Conservation (phyloP, 2,329 filamentous ascomycete genomes). For the Colletotrichum filicis region DNA sequence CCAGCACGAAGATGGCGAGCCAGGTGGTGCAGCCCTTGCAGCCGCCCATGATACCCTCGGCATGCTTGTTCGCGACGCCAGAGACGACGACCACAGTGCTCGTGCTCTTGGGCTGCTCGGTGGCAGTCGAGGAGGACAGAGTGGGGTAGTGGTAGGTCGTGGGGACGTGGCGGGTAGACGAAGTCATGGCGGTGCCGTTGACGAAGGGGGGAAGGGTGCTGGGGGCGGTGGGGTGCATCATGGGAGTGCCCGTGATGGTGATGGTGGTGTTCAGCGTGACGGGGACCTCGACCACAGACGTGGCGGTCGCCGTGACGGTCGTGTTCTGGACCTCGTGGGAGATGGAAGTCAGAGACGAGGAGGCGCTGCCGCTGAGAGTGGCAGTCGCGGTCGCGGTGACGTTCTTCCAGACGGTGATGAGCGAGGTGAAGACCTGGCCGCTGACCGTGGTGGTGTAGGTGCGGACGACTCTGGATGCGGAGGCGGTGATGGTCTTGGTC, state of each 20-base stretch:
- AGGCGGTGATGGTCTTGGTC: constrained; percentile 43
- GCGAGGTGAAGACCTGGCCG: constrained; percentile 34
- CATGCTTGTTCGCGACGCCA: constrained; percentile 45
- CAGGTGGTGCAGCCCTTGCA: constrained; percentile 45
- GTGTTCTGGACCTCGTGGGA: not conserved
- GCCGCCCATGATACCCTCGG: constrained; percentile 42
- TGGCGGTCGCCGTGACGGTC: constrained; percentile 39
- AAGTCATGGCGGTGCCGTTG: constrained; percentile 39
- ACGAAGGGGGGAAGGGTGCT: constrained; percentile 38
- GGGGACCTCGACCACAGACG: constrained; percentile 3
- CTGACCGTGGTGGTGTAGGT: constrained; percentile 42
- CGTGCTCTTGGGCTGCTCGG: not conserved
- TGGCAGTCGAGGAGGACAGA: not conserved
- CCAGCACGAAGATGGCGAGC: constrained; percentile 49
- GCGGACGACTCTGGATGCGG: constrained; percentile 33
- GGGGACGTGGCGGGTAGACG: constrained; percentile 17
- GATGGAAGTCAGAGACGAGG: constrained; percentile 3
- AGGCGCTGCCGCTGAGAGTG: constrained; percentile 12
- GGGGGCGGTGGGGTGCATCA: constrained; percentile 41
- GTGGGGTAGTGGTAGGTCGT: not conserved
- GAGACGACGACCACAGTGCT: constrained; percentile 43
- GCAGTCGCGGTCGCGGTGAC: constrained; percentile 45
- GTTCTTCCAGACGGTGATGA: constrained; percentile 32
- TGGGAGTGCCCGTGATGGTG: constrained; percentile 37
- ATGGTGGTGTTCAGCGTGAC: constrained; percentile 36